A percentile compares a stretch with the other conserved stretches of the same genome.
Evolutionary conservation across 2,329 filamentous ascomycete species (phyloP).

Genomic region (Pestalotiopsis sp.): DNA sequence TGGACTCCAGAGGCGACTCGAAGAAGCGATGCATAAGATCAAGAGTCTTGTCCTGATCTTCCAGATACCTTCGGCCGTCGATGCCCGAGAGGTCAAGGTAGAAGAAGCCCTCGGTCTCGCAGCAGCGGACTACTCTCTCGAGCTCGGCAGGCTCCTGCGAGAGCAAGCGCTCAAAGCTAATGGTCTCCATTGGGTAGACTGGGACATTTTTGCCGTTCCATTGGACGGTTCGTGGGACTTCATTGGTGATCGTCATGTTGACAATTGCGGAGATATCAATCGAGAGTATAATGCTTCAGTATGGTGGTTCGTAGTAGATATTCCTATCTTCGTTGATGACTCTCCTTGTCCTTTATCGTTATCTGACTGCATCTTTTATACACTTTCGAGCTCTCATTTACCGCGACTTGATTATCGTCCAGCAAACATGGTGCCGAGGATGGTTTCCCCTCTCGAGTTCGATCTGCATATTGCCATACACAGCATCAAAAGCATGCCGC

Average conservation of each 20-base stretch:
- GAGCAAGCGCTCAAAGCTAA: slow-evolving; percentile 53
- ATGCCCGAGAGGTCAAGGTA: slow-evolving; percentile 56
- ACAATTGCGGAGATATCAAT: neutral
- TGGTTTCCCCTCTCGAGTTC: neutral
- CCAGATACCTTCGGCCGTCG: slow-evolving; percentile 54
- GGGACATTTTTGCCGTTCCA: slow-evolving; percentile 53
- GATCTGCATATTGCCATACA: neutral
- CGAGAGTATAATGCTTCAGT: neutral
- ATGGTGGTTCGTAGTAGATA: neutral
- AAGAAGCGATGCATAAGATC: slow-evolving; percentile 61
- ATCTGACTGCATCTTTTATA: neutral
- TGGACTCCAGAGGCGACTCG: slow-evolving; percentile 51
- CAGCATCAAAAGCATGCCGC: neutral
- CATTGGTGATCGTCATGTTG: slow-evolving; percentile 40
- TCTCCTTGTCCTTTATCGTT: neutral
- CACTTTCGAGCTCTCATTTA: neutral
- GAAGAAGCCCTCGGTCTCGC: slow-evolving; percentile 56
- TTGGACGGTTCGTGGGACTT: slow-evolving; percentile 45
- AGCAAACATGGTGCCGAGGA: neutral
- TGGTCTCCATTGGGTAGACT: slow-evolving; percentile 54
- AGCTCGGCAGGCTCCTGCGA: slow-evolving; percentile 57
- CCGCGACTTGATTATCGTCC: neutral
- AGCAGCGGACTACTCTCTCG: slow-evolving; percentile 51
- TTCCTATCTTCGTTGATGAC: neutral
- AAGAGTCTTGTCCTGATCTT: slow-evolving; percentile 54